Evolutionary conservation across 169 alveolate genomes (phyloP).

Genomic region (Eimeria brunetti): DNA sequence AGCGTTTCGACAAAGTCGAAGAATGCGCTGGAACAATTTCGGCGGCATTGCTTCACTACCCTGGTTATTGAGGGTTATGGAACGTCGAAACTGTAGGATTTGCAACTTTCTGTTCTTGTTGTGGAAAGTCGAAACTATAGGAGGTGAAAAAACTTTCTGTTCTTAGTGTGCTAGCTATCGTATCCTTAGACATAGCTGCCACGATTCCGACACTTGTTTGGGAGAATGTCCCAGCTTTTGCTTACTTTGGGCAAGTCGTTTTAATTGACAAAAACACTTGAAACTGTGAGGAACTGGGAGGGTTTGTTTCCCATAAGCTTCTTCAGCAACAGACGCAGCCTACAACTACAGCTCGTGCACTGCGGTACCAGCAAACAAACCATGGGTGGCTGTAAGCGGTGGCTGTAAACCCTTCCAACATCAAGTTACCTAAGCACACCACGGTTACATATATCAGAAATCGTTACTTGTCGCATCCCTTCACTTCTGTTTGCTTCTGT

Average conservation of each 20-base stretch:
- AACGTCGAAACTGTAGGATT: not conserved
- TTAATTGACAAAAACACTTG: not conserved
- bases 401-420: not conserved
- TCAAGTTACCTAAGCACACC: not conserved
- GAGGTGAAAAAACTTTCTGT: not conserved
- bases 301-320: not conserved
- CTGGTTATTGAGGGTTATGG: not conserved
- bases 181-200: not conserved
- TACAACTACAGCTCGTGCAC: not conserved
- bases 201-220: no score
- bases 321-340: not conserved
- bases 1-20: no score
- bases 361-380: not conserved
- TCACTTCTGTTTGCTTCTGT: not conserved
- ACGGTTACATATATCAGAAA: not conserved
- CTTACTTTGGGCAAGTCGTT: not conserved
- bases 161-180: not conserved
- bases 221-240: not conserved
- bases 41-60: no score
- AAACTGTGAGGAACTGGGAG: not conserved
- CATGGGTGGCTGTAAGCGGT: not conserved
- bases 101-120: not conserved
- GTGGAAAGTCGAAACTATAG: not conserved
- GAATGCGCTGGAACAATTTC: not conserved
- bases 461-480: not conserved